Percentiles rank a stretch among this genome's conserved stretches.
Evolutionary conservation across 305 asterid genomes (phyloP).

Genomic region (Fraxinus platypoda): DNA sequence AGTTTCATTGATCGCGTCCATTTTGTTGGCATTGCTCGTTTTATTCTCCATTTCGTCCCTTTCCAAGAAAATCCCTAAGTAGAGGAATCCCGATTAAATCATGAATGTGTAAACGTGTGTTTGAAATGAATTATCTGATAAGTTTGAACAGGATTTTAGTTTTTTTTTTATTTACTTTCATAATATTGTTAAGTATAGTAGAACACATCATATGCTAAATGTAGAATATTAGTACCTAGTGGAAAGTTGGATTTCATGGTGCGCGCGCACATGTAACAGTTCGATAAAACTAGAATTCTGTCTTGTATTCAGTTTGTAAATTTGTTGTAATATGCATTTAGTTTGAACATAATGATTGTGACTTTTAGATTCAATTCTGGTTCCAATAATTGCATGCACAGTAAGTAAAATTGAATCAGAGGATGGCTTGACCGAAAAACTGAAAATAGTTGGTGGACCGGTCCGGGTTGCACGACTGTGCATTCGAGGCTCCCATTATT

Average conservation of each 20-base stretch:
- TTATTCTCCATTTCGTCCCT: slow-evolving; percentile 51
- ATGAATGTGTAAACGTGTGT: not conserved
- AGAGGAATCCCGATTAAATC: not conserved
- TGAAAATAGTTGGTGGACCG: too few relatives aligned
- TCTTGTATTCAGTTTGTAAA: not conserved
- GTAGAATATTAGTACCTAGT: not conserved
- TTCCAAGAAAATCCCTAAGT: slow-evolving; percentile 56
- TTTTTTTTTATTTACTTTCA: not conserved
- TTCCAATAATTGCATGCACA: not conserved
- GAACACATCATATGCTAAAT: too few relatives aligned
- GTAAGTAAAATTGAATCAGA: too few relatives aligned
- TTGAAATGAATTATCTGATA: not conserved
- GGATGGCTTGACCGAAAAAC: not conserved
- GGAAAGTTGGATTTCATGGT: not conserved
- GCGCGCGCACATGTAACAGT: too few relatives aligned
- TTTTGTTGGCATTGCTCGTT: slow-evolving; percentile 46
- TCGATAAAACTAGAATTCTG: not conserved
- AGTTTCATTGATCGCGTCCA: slow-evolving; percentile 47
- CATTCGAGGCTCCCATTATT: not conserved
- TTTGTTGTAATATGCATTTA: not conserved
- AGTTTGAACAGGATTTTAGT: too few relatives aligned
- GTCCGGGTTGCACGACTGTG: not conserved
- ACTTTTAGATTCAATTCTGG: not conserved
- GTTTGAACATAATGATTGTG: not conserved
- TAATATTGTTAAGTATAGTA: not conserved